Conservation (phyloP, 2,329 filamentous ascomycete species). For the Penicillium hesseltinei region DNA sequence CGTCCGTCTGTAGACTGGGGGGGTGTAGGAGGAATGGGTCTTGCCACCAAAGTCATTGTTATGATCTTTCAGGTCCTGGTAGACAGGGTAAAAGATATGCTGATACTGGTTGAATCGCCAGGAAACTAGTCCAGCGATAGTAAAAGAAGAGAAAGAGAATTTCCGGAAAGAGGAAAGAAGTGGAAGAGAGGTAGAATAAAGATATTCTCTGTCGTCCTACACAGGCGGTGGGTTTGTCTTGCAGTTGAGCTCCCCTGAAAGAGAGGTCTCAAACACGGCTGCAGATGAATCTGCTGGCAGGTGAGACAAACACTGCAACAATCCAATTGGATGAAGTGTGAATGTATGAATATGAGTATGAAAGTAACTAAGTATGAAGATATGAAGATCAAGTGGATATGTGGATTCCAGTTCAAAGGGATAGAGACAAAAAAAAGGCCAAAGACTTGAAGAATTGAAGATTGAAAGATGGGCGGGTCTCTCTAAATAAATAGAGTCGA, state of each 20-base stretch:
- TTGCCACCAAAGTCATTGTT: slow-evolving; percentile 13
- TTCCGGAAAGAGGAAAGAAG: slow-evolving; percentile 26
- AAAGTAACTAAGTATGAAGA: slow-evolving; percentile 3
- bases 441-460: slow-evolving; percentile 12
- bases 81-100: slow-evolving; percentile 7
- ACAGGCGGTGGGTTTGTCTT: slow-evolving; percentile 8
- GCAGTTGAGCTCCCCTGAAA: slow-evolving; percentile 14
- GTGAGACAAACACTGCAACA: slow-evolving; percentile 20
- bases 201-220: slow-evolving; percentile 16
- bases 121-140: slow-evolving; percentile 6
- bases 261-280: slow-evolving; percentile 20
- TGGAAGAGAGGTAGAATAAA: slow-evolving; percentile 19
- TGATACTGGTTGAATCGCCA: slow-evolving; percentile 4
- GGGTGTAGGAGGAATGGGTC: slow-evolving; percentile 30
- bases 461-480: slow-evolving; percentile 8
- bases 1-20: slow-evolving; percentile 30
- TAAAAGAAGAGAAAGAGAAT: slow-evolving; percentile 7
- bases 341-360: background rate
- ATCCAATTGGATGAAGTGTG: slow-evolving; percentile 13
- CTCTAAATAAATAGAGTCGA: slow-evolving; percentile 11
- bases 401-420: background rate
- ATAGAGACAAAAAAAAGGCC: background rate
- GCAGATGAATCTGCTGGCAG: slow-evolving; percentile 8
- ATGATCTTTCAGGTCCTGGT: background rate
- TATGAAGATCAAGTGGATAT: slow-evolving; percentile 3